phyloP scores from a whole-genome alignment of 2,329 filamentous ascomycete species.

The Pezicula carpinea region DNA sequence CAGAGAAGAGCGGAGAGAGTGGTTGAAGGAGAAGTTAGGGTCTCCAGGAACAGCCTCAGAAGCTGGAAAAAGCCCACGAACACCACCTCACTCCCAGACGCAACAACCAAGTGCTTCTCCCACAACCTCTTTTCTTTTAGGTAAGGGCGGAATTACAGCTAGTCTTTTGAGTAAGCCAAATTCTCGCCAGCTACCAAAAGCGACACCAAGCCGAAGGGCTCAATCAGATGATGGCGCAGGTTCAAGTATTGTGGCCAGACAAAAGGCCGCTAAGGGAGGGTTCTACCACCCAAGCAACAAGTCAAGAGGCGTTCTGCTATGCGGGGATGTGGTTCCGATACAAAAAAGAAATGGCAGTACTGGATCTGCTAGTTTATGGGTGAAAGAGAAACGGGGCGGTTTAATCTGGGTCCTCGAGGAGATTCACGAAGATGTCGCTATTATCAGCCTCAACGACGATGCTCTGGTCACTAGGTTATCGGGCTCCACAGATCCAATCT shows the following conservation, averaged over 20 bases:
- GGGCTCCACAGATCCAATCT: conserved; percentile 81
- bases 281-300: conserved; percentile 61
- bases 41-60: conserved; percentile 50
- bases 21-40: conserved; percentile 82
- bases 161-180: conserved; percentile 74
- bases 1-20: conserved; percentile 79
- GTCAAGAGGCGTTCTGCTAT: conserved; percentile 84
- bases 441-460: conserved; percentile 71
- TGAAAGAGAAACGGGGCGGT: conserved; percentile 92
- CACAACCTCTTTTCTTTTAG: conserved; percentile 59
- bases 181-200: conserved; percentile 47
- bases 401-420: conserved; percentile 98
- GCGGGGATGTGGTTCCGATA: conserved; percentile 97
- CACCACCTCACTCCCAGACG: conserved; percentile 16
- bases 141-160: conserved; percentile 72
- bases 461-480: conserved; percentile 65
- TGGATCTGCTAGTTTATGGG: conserved; percentile 93
- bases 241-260: conserved; percentile 36
- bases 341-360: conserved; percentile 90
- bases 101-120: conserved; percentile 26
- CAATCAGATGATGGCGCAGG: conserved; percentile 59
- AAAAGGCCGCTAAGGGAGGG: conserved; percentile 43
- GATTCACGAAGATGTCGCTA: conserved; percentile 89
- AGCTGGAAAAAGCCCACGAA: conserved; percentile 12
- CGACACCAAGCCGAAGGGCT: conserved; percentile 42